Evolutionary conservation across 495 filamentous ascomycete species (phyloP).

Genomic region (Penicillium cataractarum): DNA sequence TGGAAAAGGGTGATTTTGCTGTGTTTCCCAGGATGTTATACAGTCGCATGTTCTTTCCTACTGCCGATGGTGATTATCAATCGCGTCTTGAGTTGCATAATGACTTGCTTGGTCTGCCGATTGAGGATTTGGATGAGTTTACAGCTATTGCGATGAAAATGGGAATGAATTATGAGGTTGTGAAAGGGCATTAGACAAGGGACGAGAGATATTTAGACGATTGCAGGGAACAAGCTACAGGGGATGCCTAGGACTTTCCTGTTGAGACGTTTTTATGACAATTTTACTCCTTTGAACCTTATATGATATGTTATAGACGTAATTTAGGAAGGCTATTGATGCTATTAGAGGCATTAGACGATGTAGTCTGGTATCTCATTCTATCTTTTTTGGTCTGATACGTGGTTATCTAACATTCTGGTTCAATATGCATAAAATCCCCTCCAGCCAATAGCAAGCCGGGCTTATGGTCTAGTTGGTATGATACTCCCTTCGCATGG

Average conservation of each 20-base stretch:
- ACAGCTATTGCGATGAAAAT: conserved; percentile 8
- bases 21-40: background rate
- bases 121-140: conserved; percentile 6
- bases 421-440: too few species aligned
- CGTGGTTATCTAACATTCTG: too few species aligned
- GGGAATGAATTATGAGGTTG: conserved; percentile 2
- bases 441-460: too few species aligned
- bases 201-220: background rate
- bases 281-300: too few species aligned
- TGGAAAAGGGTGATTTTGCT: background rate
- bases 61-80: background rate
- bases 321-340: too few species aligned
- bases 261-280: too few species aligned
- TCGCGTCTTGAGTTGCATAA: background rate
- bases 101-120: background rate
- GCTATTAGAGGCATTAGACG: too few species aligned
- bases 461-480: conserved; percentile 11
- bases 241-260: too few species aligned
- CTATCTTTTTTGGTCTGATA: background rate
- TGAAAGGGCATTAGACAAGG: background rate
- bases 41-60: conserved; percentile 4
- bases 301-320: too few species aligned
- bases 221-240: background rate
- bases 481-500: conserved; percentile 10
- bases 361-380: too few species aligned